phyloP scores from a whole-genome alignment of 495 filamentous ascomycete genomes.

The Cercophora samala region DNA sequence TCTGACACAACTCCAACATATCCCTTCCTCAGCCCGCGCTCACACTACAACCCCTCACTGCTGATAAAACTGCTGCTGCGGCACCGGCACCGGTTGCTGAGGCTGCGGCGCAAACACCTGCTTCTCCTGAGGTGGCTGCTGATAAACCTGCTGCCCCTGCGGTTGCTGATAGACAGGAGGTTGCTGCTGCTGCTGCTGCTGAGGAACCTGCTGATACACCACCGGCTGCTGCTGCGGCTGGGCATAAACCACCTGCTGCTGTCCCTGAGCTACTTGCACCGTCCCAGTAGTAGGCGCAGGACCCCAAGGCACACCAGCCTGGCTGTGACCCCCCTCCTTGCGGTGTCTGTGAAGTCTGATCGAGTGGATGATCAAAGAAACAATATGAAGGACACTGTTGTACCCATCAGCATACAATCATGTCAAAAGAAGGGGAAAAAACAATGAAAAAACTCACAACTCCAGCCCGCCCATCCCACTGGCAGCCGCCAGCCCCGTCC shows the following conservation, averaged over 20 bases:
- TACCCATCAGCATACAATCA: neutral
- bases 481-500: constrained; percentile 14
- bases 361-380: constrained; percentile 39
- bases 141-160: constrained; percentile 14
- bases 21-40: no score
- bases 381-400: constrained; percentile 38
- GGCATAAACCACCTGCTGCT: neutral
- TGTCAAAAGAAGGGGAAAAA: neutral
- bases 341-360: constrained; percentile 46
- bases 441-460: constrained; percentile 40
- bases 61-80: neutral
- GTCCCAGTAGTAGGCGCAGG: neutral
- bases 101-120: neutral
- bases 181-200: constrained; percentile 17
- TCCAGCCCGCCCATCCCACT: constrained; percentile 38
- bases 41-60: neutral
- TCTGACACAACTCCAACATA: no score
- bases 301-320: constrained; percentile 22
- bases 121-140: neutral
- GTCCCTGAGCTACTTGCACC: neutral
- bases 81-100: neutral
- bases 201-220: constrained; percentile 5
- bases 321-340: constrained; percentile 39
- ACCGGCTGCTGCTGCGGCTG: neutral
- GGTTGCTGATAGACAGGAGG: constrained; percentile 23